A percentile compares a stretch with the other conserved stretches of the same genome.
phyloP scores from a whole-genome alignment of 2,329 filamentous ascomycete genomes.

The Hymenoscyphus fructigenus region DNA sequence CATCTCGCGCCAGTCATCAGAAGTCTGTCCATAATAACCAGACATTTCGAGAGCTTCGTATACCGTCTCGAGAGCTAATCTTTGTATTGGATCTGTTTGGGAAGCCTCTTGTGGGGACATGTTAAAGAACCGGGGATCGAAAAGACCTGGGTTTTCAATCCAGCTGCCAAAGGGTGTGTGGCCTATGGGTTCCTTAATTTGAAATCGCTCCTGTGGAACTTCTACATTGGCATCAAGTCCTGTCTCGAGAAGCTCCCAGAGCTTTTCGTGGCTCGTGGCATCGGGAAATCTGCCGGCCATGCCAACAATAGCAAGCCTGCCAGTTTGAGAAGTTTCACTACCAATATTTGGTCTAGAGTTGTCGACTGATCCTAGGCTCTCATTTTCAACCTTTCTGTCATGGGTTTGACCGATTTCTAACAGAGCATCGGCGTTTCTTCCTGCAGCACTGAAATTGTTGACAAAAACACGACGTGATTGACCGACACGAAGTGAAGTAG shows the following conservation, averaged over 20 bases:
- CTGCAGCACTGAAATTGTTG: too few relatives aligned
- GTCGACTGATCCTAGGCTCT: too few relatives aligned
- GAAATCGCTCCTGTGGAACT: constrained; percentile 67
- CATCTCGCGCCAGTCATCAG: constrained; percentile 37
- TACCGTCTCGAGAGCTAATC: constrained; percentile 62
- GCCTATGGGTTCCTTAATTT: constrained; percentile 68
- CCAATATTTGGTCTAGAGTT: background rate
- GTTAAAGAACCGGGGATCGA: constrained; percentile 79
- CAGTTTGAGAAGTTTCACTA: constrained; percentile 4
- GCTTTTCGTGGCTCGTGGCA: constrained; percentile 10
- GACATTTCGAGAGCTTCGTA: constrained; percentile 83
- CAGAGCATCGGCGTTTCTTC: too few relatives aligned
- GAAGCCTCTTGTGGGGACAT: constrained; percentile 78
- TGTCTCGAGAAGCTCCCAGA: constrained; percentile 19
- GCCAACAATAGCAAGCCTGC: constrained; percentile 18
- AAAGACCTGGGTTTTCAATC: constrained; percentile 67
- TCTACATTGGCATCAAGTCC: constrained; percentile 21
- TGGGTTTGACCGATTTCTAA: too few relatives aligned
- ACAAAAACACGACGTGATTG: too few relatives aligned
- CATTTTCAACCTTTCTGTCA: too few relatives aligned
- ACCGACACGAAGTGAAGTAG: too few relatives aligned
- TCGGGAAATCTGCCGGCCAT: constrained; percentile 20
- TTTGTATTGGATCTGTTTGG: constrained; percentile 77
- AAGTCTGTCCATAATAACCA: constrained; percentile 52
- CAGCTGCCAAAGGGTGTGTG: constrained; percentile 73